Evolutionary conservation across 176 grass and related monocot genomes (phyloP), one percentile per base, ranked within the genome.

Genomic region (Saccharum spontaneum): DNA sequence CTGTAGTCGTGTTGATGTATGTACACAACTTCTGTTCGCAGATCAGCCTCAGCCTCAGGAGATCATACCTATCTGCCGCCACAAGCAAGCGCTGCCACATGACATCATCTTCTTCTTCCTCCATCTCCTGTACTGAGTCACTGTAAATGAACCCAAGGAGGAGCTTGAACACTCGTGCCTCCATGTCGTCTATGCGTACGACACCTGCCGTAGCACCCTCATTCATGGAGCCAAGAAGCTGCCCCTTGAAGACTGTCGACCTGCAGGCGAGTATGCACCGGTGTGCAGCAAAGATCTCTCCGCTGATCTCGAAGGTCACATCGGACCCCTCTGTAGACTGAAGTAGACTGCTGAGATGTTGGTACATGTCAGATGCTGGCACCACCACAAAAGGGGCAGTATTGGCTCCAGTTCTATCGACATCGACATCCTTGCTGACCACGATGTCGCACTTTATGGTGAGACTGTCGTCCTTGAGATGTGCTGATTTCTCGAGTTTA

Each of bases 221-320:
- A 3, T 83, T 71, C 77, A 82, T 82, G 33, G 26, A 43, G n/a
- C 86, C 82, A 38, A 43, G 59, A 23, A 91, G 70, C 22, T 81
- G 16, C 1, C 49, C 89, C 89, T 55, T 85, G 48, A 88, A 92
- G 30, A 92, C 82, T 0, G 72, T 73, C 3, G 90, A 92, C 44
- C 90, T 49, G 18, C 78, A 83, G 9, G 90, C 78, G 3, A 92
- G 77, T n/a, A 91, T 54, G 20, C 78, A 81, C 20, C 82, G 69
- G 48, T 91, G 86, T 10, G 90, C 86, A 2, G 77, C 40, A 76
- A 88, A 69, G 2, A 55, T 74, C 77, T 88, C 65, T 5, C 78
- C 72, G 13, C 50, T 33, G 3, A 92, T 83, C 15, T 83, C 10
- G 30, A 92, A 90, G 23, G 62, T 77, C 39, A 92, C 86, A 34